phyloP scores from a whole-genome alignment of 352 stramenopile species.

The Pythium aphanidermatum region DNA sequence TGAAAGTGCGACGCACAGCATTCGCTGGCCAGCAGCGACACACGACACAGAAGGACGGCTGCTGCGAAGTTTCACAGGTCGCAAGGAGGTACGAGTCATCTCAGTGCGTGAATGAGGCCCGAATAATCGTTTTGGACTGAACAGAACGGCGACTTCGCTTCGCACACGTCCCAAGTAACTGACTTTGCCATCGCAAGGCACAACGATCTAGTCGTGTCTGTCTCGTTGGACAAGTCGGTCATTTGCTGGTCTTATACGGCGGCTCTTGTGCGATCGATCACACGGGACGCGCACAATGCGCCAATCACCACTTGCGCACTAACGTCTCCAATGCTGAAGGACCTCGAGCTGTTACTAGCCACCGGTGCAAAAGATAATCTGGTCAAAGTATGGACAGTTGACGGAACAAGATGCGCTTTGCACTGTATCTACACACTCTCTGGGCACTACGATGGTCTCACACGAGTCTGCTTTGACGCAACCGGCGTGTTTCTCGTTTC shows the following conservation, averaged over 20 bases:
- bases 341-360: slow-evolving; percentile 33
- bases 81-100: slow-evolving; percentile 7
- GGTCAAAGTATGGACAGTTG: slow-evolving; percentile 51
- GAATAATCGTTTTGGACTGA: no score
- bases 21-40: neutral
- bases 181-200: slow-evolving; percentile 33
- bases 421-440: slow-evolving; percentile 41
- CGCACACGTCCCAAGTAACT: slow-evolving; percentile 43
- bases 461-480: slow-evolving; percentile 31
- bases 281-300: slow-evolving; percentile 35
- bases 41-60: slow-evolving; percentile 1
- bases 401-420: neutral
- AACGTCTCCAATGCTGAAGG: slow-evolving; percentile 19
- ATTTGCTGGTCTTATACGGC: slow-evolving; percentile 36
- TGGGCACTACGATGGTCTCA: slow-evolving; percentile 45
- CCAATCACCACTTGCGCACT: slow-evolving; percentile 47
- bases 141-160: slow-evolving; percentile 32
- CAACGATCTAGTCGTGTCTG: slow-evolving; percentile 36
- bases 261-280: slow-evolving; percentile 28
- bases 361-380: slow-evolving; percentile 56
- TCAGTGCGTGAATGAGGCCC: no score
- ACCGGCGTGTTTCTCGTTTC: slow-evolving; percentile 49
- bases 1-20: neutral
- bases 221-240: slow-evolving; percentile 38
- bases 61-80: neutral